Base-by-base conservation (phyloP, 1,284 basidiomycete genomes). In the Rhodotorula sp. region DNA sequence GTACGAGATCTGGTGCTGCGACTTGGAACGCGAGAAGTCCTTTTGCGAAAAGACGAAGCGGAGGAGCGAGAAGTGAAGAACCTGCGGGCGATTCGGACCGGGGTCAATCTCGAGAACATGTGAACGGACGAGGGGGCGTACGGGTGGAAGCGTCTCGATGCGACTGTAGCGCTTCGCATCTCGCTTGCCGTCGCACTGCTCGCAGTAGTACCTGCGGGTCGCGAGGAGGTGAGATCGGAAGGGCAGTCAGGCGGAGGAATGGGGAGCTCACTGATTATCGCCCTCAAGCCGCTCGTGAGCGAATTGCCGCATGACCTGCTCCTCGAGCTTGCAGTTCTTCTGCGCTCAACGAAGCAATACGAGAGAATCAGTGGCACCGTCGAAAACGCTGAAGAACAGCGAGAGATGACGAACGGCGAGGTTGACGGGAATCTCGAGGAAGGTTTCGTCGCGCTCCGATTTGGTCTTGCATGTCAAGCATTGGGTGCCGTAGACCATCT, bases 391-490 rank as follows among this genome's bases (percentile, higher is more conserved):
- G n/a, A 27, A 10, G 9, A 12, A 14, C 23, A 23, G n/a, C 19
- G 25, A 7, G 21, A 41, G 16, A 44, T 17, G 21, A 59, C 66
- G 68, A 70, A 90, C 92, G 82, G 89, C 85, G 64, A 96, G 86
- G 76, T 86, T 92, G 72, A 96, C 86, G 78, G 94, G 93, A 55
- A 97, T 85, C 80, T 97, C 94, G 27, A 91, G 84, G 79, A 94
- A 97, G 63, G 72, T 84, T 17, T 87, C 84, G 57, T 85, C 81
- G 54, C 85, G 85, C 80, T 92, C 88, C 19, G 91, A 91, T 61
- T 84, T 84, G 71, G 86, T 86, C 21, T 85, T 82, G 79, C 93
- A 97, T 3, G 82, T 83, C 72, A 86, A 81, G 79, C 93, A 97
- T 34, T 85, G 84, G 0, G 91, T 96, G 14, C 87, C 87, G 79